phyloP scores from a whole-genome alignment of 495 filamentous ascomycete genomes.

The Trichoderma erinaceum region DNA sequence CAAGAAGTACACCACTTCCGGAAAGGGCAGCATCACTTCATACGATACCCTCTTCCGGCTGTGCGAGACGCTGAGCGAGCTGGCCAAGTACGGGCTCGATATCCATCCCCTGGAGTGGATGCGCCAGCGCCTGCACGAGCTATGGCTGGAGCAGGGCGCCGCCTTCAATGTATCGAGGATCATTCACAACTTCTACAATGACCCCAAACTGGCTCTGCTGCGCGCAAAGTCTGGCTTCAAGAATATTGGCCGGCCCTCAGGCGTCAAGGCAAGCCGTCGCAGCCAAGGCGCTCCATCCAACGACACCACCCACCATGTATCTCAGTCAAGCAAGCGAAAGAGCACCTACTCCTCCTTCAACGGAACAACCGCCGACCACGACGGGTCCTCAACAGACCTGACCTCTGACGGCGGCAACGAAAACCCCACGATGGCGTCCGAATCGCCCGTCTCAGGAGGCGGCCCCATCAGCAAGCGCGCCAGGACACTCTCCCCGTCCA shows the following conservation, averaged over 20 bases:
- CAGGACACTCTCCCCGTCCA: background rate
- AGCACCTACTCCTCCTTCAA: background rate
- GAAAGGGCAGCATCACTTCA: constrained; percentile 27
- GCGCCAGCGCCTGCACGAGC: constrained; percentile 40
- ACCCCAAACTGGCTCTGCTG: constrained; percentile 34
- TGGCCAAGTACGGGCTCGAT: constrained; percentile 40
- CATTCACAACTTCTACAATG: constrained; percentile 39
- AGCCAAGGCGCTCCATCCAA: constrained; percentile 15
- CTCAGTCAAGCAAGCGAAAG: constrained; percentile 20
- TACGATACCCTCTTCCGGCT: constrained; percentile 46
- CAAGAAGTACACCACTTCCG: constrained; percentile 35
- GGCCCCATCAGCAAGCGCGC: background rate
- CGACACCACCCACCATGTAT: constrained; percentile 17
- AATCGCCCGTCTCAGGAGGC: background rate
- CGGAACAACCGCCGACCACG: background rate
- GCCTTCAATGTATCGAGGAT: constrained; percentile 38
- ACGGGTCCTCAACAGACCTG: background rate
- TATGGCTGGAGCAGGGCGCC: constrained; percentile 29
- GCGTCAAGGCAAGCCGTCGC: constrained; percentile 30
- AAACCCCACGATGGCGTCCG: background rate
- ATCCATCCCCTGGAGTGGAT: constrained; percentile 43
- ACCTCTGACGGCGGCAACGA: background rate
- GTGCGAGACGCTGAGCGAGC: constrained; percentile 40
- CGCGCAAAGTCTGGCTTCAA: constrained; percentile 39
- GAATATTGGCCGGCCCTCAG: constrained; percentile 43